Base-by-base conservation (phyloP, 2,329 filamentous ascomycete genomes). In the Fusarium domesticum region DNA sequence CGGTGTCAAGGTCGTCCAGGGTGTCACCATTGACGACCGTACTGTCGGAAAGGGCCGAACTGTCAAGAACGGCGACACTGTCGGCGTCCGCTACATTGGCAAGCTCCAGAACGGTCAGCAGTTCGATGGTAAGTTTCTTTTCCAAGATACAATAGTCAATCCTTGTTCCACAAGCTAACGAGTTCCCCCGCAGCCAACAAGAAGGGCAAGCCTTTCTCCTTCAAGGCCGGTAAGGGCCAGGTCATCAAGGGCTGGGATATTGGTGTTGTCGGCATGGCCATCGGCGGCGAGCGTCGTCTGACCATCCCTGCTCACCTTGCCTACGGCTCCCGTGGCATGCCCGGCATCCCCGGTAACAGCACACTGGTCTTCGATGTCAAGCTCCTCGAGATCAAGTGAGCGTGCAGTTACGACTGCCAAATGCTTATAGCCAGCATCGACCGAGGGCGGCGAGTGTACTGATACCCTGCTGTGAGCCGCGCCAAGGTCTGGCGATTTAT, bases 221-320 rank as follows among this genome's bases (percentile, higher is more conserved):
- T 97, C 83, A 95, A 92, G 78, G 83, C 95, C 50, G 95, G 93
- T 59, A 83, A 84, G 66, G 91, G 91, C 50, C 89, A 97, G 70
- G 95, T 98, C 63, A 98, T 98, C 77, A 93, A 95, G 80, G 93
- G 93, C 58, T 97, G 93, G 95, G 95, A 98, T 68, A 81, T 97
- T 55, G 93, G 93, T 72, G 76, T 98, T 59, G 78, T 80, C 58
- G 95, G 95, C 71, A 96, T 98, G 89, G 77, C 84, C 58, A 85
- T 91, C 58, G 93, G 93, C 63, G 90, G 89, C 62, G 95, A 98
- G 79, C 89, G 93, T 63, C 85, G 93, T 58, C 78, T 98, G 62
- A 91, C 84, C 52, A 90, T 98, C 62, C 95, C 95, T 37, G 77
- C 93, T 37, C 75, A 85, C 61, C 82, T 92, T 47, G 95, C 87